A percentile compares a stretch with the other conserved stretches of the same genome.
phyloP scores from a whole-genome alignment of 345 rosid genomes.

The Heritiera fomes region DNA sequence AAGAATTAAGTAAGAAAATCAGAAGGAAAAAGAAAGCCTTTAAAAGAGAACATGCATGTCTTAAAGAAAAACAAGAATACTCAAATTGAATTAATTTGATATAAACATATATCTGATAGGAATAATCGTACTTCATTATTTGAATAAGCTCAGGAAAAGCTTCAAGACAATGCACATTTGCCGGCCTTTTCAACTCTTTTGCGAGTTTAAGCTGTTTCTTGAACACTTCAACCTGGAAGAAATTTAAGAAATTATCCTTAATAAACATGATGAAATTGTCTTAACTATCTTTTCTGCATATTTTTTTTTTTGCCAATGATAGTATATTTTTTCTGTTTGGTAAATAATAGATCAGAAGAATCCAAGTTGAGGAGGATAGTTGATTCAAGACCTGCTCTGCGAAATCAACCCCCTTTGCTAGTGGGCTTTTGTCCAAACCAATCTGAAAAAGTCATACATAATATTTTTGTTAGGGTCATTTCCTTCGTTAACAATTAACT shows the following conservation, averaged over 20 bases:
- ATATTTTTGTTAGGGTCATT: too few species aligned
- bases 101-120: too few species aligned
- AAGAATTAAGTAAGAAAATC: too few species aligned
- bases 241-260: background rate
- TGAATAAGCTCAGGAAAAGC: conserved; percentile 83
- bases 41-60: too few species aligned
- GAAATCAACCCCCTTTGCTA: conserved; percentile 64
- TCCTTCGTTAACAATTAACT: too few species aligned
- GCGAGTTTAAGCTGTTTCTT: conserved; percentile 84
- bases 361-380: background rate
- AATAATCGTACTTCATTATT: conserved; percentile 57
- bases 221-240: conserved; percentile 61
- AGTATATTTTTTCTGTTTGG: too few species aligned
- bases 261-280: too few species aligned
- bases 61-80: too few species aligned
- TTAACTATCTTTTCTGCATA: too few species aligned
- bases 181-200: conserved; percentile 68
- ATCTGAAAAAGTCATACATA: conserved; percentile 37
- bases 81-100: too few species aligned
- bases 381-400: conserved; percentile 54
- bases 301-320: too few species aligned
- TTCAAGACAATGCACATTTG: conserved; percentile 79
- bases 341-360: background rate
- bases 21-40: too few species aligned
- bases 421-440: conserved; percentile 89